Evolutionary conservation across 805 yeast genomes (phyloP), one percentile per base, ranked within the genome.

Genomic region (Pichia rugopelliculosa): DNA sequence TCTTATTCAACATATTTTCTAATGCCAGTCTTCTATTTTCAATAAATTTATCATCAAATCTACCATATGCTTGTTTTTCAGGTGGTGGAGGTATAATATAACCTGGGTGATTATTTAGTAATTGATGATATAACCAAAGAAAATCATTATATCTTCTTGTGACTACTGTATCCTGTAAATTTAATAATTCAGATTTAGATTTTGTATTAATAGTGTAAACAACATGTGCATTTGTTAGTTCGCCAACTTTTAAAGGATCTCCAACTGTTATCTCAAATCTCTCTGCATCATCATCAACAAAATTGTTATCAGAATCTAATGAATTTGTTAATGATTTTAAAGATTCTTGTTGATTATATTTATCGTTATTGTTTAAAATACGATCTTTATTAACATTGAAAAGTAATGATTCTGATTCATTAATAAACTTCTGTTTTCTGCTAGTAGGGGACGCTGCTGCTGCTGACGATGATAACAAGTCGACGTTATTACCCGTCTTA

Each of bases 51-150:
- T 87, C 87, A 57, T 88, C 88, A 66, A 93, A 89, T 52, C 96
- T 75, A 5, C 98, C 97, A 47, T 90, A 83, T 8, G 85, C 84
- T 53, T 95, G 96, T 64, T 93, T 95, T 50, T 87, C 95, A 0
- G 97, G 90, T 4, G 98, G 97, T 1, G 98, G 96, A 1, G 99
- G 98, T 22, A 93, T 81, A 34, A 93, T 82, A 49, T 75, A 73
- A 0, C 99, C 99, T 33, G 96, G 95, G 60, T 93, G 89, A 56
- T 84, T 87, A 58, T 79, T 77, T 59, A 85, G 86, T 23, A 93
- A 70, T 56, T 90, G 96, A 54, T 87, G 87, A 64, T 89, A 91
- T 12, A 93, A 72, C 98, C 98, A 91, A 51, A 96, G 71, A 66
- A 93, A 91, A 64, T 93, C 99, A 45, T 82, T 79, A 65, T 91